Conservation (phyloP, 2,329 filamentous ascomycete species). For the Colletotrichum euphorbiae region DNA sequence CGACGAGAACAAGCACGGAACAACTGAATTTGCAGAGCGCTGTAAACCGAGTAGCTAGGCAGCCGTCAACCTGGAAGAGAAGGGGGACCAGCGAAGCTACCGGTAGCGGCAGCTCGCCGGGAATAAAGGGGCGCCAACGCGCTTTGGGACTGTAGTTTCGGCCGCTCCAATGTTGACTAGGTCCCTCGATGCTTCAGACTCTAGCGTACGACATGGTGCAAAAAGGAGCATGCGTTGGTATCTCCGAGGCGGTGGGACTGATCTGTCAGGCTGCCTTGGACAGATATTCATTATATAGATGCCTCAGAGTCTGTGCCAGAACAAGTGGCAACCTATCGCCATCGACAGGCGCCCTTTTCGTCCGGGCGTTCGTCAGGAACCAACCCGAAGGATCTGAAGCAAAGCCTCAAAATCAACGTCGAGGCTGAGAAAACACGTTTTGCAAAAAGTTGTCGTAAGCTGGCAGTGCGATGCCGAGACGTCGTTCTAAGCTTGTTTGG, state of each 20-base stretch:
- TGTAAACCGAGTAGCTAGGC: not conserved
- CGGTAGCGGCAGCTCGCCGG: slow-evolving; percentile 27
- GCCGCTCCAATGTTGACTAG: too few species aligned
- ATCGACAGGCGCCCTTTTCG: not conserved
- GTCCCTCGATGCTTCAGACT: not conserved
- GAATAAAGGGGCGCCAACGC: not conserved
- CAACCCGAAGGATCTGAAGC: slow-evolving; percentile 8
- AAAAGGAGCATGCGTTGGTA: not conserved
- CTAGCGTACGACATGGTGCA: not conserved
- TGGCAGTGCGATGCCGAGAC: slow-evolving; percentile 3
- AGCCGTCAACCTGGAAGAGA: too few species aligned
- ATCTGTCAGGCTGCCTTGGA: not conserved
- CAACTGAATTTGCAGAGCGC: too few species aligned
- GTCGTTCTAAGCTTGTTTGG: not conserved
- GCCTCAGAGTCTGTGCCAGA: too few species aligned
- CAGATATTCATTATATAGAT: not conserved
- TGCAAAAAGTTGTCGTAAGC: not conserved
- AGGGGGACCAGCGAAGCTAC: not conserved
- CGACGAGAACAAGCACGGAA: not conserved
- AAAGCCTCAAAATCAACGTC: not conserved
- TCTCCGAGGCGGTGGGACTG: not conserved
- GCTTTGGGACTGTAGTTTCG: not conserved
- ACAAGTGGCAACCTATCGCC: not conserved
- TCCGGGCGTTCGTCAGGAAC: not conserved
- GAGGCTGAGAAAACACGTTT: slow-evolving; percentile 7